A percentile compares a stretch with the other conserved stretches of the same genome.
Conservation (phyloP, 371 early-diverging fungal species). For the Mucor indicus region DNA sequence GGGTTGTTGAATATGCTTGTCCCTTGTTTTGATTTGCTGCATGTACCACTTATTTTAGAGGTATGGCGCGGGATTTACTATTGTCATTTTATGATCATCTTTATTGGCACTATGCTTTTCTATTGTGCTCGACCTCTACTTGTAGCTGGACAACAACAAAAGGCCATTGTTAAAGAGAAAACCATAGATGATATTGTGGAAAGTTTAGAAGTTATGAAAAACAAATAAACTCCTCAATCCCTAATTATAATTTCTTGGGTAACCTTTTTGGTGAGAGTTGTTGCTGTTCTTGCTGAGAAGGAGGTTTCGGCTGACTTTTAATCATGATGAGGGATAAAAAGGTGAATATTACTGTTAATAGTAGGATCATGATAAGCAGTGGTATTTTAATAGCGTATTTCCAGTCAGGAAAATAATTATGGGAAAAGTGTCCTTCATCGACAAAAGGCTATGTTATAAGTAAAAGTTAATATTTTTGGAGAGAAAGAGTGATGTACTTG, state of each 20-base stretch:
- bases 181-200: not conserved
- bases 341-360: slow-evolving; percentile 70
- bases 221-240: not conserved
- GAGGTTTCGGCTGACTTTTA: slow-evolving; percentile 58
- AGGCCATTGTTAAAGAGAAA: not conserved
- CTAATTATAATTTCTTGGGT: not conserved
- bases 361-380: slow-evolving; percentile 75
- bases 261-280: not conserved
- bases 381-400: slow-evolving; percentile 87
- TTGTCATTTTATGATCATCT: slow-evolving; percentile 49
- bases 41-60: slow-evolving; percentile 47
- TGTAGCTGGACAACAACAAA: slow-evolving; percentile 6
- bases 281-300: slow-evolving; percentile 15
- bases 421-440: slow-evolving; percentile 77
- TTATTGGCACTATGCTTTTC: slow-evolving; percentile 22
- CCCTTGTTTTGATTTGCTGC: slow-evolving; percentile 70
- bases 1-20: slow-evolving; percentile 65
- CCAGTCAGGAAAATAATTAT: slow-evolving; percentile 78
- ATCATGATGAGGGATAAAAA: slow-evolving; percentile 86
- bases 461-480: not conserved
- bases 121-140: not conserved
- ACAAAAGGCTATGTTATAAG: slow-evolving; percentile 94
- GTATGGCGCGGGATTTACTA: slow-evolving; percentile 61
- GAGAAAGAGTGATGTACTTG: not conserved
- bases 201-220: not conserved